Evolutionary conservation across 2,329 filamentous ascomycete genomes (phyloP), one percentile per base, ranked within the genome.

Genomic region (Sarocladium strictum): DNA sequence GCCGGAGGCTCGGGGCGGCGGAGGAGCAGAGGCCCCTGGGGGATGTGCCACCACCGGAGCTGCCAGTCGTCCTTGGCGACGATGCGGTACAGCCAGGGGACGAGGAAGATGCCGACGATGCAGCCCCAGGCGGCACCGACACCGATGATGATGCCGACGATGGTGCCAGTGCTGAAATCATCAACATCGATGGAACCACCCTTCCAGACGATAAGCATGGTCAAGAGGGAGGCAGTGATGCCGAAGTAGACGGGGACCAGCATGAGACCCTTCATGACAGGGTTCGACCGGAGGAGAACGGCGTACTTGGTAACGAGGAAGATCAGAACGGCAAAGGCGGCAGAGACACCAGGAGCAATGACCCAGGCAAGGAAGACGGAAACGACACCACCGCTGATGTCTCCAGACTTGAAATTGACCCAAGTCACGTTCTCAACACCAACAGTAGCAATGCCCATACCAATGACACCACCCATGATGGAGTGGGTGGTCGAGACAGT

Each of bases 51-150:
- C 65, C 73, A 67, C 58, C 76, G 76, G 56, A 87, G 69, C 62
- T 80, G 68, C 78, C 81, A 79, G 69, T 87, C 82, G 59, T 85
- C 74, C 67, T 76, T 69, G 66, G 85, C 68, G 59, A 87, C 72
- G 41, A 78, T 72, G 55, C 78, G 75, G 65, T 84, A 77, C 56
- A 85, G 63, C 71, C 77, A 85, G 2, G 82, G 81, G 17, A 84
- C 72, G 57, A 85, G 75, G 66, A 83, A 83, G 57, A 78, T 55
- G 54, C 63, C 64, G 56, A 80, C 66, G 12, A 85, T 60, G 3
- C 77, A 58, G 15, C 69, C 74, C 55, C 76, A 79, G 26, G 58
- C 79, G n/a, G 70, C 73, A 57, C 78, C 78, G 21, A 76, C 69
- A 37, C 76, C 79, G 29, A 85, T 66, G 27, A 82, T 81, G 54